phyloP scores from a whole-genome alignment of 371 early-diverging fungal species.

The Funneliformis caledonium region DNA sequence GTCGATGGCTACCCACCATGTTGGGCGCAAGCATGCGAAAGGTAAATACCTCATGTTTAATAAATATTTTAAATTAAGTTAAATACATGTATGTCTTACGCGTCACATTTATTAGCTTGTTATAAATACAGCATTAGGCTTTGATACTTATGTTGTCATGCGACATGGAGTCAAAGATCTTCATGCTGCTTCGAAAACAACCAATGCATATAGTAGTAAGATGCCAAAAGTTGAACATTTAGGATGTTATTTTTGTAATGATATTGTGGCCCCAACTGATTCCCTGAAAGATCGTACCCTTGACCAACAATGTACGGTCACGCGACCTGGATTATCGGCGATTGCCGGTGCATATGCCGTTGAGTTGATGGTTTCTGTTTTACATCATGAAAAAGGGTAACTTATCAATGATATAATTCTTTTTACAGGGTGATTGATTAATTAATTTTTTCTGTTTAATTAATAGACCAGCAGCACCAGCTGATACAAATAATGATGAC shows the following conservation, averaged over 20 bases:
- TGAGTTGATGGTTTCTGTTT: constrained; percentile 85
- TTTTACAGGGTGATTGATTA: not conserved
- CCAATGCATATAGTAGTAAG: not conserved
- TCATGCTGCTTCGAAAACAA: constrained; percentile 16
- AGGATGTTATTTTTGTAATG: constrained; percentile 97
- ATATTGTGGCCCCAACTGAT: constrained; percentile 92
- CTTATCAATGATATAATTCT: not conserved
- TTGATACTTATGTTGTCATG: constrained; percentile 96
- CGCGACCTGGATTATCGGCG: constrained; percentile 91
- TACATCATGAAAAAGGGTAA: constrained; percentile 86
- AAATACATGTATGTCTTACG: not conserved
- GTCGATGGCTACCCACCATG: constrained; percentile 94
- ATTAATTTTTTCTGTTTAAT: not conserved
- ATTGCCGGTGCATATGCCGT: constrained; percentile 87
- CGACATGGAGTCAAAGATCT: constrained; percentile 78
- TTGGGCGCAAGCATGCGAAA: constrained; percentile 68
- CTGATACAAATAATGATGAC: constrained; percentile 42
- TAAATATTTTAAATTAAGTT: not conserved
- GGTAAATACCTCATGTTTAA: constrained; percentile 32
- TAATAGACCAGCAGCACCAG: constrained; percentile 49
- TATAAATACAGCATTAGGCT: constrained; percentile 93
- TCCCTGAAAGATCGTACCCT: constrained; percentile 92
- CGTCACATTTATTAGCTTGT: constrained; percentile 58
- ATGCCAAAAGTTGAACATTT: constrained; percentile 47
- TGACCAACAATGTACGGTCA: constrained; percentile 98